These are phyloP conservation scores for Eucalyptus marginata DNA, from an alignment of 345 rosid genomes.

Conservation along the genomic window DNA sequence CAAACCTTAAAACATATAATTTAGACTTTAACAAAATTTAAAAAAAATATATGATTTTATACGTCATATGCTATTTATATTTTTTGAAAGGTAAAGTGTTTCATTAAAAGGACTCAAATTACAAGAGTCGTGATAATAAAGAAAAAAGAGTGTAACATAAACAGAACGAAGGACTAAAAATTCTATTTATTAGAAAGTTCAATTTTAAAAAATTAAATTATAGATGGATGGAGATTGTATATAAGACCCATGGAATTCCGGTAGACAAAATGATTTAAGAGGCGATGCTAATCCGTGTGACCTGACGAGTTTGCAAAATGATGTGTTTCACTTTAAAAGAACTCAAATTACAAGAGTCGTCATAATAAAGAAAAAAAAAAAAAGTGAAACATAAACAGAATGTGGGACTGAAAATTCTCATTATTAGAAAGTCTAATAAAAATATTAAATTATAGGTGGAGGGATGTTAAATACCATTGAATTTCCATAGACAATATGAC, in stretches of 20 bases:
- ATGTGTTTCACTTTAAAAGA: too few relatives aligned
- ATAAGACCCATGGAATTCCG: not conserved
- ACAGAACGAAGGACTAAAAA: not conserved
- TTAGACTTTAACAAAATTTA: not conserved
- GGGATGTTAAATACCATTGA: not conserved
- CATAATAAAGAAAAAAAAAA: not conserved
- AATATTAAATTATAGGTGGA: not conserved
- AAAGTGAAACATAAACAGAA: not conserved
- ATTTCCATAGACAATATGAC: not conserved
- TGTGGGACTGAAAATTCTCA: not conserved
- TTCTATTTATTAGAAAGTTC: not conserved
- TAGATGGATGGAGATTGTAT: not conserved
- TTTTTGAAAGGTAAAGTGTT: not conserved
- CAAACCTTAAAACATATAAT: not conserved
- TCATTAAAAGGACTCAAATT: not conserved
- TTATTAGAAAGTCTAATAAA: not conserved
- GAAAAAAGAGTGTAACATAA: not conserved
- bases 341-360: not conserved
- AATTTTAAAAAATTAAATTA: not conserved
- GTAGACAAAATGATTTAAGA: not conserved
- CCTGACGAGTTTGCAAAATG: not conserved
- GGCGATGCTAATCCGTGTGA: not conserved
- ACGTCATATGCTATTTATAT: not conserved
- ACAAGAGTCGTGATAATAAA: not conserved
- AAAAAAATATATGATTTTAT: not conserved